Base-by-base conservation (phyloP, 306 rosid genomes). In the Nissolia schottii region DNA sequence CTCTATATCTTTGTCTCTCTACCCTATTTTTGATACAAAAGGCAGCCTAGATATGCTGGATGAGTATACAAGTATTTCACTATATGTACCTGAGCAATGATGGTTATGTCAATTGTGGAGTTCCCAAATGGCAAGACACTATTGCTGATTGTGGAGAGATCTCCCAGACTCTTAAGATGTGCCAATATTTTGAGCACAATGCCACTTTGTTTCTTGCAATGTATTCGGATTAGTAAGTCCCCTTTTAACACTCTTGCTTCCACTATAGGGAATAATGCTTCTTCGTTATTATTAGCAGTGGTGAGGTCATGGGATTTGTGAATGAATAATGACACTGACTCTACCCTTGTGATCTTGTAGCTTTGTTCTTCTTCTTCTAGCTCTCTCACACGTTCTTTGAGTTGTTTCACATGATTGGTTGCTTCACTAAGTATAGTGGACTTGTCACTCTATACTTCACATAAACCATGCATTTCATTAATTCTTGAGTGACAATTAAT, bases 41-140 rank as follows among this genome's bases (percentile, higher is more conserved):
- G n/a, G n/a, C n/a, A n/a, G n/a, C n/a, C n/a, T n/a, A n/a, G n/a
- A n/a, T n/a, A n/a, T n/a, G n/a, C n/a, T n/a, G n/a, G n/a, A n/a
- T n/a, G n/a, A n/a, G n/a, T n/a, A n/a, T n/a, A n/a, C n/a, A n/a
- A n/a, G n/a, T n/a, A n/a, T n/a, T n/a, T n/a, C n/a, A n/a, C n/a
- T n/a, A n/a, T 61, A 45, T 16, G 14, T 46, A 70, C 78, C 82
- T 78, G 69, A 45, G 82, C 78, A 45, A 71, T 27, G 15, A 78
- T 45, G 22, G 55, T 78, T 24, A 78, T 64, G 46, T 71, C 78
- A 64, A 78, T 69, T 45, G 78, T 78, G 3, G 66, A 71, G 43
- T 29, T 64, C 13, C 82, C 82, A 71, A 78, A 78, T 24, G 82
- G 82, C 73, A 71, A 64, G 28, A 56, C 74, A 37, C 67, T 78